A percentile compares a stretch with the other conserved stretches of the same genome.
Evolutionary conservation across 1,284 basidiomycete genomes (phyloP).

Genomic region (Caloboletus inedulis): DNA sequence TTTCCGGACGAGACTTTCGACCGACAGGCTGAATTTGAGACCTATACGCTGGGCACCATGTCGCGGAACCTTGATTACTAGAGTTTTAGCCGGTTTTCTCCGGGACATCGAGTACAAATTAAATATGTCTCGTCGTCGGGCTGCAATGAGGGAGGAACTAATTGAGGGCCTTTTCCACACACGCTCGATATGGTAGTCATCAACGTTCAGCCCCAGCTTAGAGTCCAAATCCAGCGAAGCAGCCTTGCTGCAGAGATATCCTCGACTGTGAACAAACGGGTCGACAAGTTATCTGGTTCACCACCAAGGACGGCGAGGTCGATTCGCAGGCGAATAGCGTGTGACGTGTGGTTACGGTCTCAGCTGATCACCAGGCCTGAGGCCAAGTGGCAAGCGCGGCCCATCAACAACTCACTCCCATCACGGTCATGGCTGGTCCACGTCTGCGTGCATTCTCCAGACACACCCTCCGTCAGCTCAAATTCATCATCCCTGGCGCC

Average conservation of each 20-base stretch:
- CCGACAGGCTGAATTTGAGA: slow-evolving; percentile 54
- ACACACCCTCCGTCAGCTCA: slow-evolving; percentile 64
- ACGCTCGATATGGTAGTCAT: slow-evolving; percentile 21
- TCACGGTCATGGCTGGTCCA: slow-evolving; percentile 16
- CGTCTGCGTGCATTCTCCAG: slow-evolving; percentile 28
- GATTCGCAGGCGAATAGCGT: slow-evolving; percentile 5
- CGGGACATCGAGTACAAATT: slow-evolving; percentile 23
- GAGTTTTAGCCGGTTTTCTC: slow-evolving; percentile 32
- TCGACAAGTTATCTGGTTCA: neutral
- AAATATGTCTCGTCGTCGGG: slow-evolving; percentile 3
- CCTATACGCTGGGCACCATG: slow-evolving; percentile 72
- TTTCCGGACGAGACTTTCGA: slow-evolving; percentile 52
- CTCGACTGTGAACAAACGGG: neutral
- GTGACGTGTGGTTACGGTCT: slow-evolving; percentile 19
- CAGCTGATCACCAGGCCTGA: neutral
- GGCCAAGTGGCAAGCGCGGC: neutral
- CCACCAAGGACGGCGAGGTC: neutral
- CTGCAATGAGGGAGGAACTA: neutral
- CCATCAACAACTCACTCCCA: neutral
- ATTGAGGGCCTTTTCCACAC: neutral
- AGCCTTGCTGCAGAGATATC: too few species aligned
- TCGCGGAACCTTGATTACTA: slow-evolving; percentile 66
- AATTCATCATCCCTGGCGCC: slow-evolving; percentile 68
- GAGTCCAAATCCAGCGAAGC: too few species aligned
- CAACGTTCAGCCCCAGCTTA: neutral